These are phyloP conservation scores for Candida berthetii DNA, from an alignment of 805 yeast species.

Conservation along the genomic window DNA sequence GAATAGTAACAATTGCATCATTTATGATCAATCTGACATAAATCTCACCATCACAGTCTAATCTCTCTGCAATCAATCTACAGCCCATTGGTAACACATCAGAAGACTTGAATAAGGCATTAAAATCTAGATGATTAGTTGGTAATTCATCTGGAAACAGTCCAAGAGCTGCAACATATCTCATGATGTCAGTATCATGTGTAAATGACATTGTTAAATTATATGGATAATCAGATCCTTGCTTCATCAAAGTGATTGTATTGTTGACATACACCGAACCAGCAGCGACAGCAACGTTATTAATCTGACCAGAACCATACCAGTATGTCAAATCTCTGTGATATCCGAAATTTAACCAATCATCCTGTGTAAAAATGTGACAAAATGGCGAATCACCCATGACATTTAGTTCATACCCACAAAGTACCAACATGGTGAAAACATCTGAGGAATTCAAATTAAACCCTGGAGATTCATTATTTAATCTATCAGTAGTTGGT, in stretches of 20 bases:
- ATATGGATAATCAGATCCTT: slow-evolving; percentile 40
- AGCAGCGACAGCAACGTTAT: slow-evolving; percentile 46
- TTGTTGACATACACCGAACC: slow-evolving; percentile 57
- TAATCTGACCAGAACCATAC: slow-evolving; percentile 61
- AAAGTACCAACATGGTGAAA: slow-evolving; percentile 45
- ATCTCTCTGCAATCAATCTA: slow-evolving; percentile 42
- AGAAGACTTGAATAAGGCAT: slow-evolving; percentile 38
- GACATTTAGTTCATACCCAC: slow-evolving; percentile 73
- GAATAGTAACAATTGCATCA: slow-evolving; percentile 49
- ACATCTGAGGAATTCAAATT: slow-evolving; percentile 49
- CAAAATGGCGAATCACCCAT: slow-evolving; percentile 65
- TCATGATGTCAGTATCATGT: slow-evolving; percentile 65
- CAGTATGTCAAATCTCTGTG: slow-evolving; percentile 51
- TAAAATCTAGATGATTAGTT: slow-evolving; percentile 37
- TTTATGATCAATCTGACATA: slow-evolving; percentile 44
- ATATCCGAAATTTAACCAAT: slow-evolving; percentile 59
- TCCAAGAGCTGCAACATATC: slow-evolving; percentile 61
- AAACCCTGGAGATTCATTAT: slow-evolving; percentile 46
- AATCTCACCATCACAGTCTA: slow-evolving; percentile 29
- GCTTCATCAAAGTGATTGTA: slow-evolving; percentile 41
- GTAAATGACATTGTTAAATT: slow-evolving; percentile 64
- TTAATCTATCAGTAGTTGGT: slow-evolving; percentile 51
- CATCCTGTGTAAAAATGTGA: slow-evolving; percentile 59
- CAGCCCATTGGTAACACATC: slow-evolving; percentile 57
- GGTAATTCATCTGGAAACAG: slow-evolving; percentile 36